Evolutionary conservation across 2,329 filamentous ascomycete genomes (phyloP).

Genomic region (Daldinia eschscholtzii): DNA sequence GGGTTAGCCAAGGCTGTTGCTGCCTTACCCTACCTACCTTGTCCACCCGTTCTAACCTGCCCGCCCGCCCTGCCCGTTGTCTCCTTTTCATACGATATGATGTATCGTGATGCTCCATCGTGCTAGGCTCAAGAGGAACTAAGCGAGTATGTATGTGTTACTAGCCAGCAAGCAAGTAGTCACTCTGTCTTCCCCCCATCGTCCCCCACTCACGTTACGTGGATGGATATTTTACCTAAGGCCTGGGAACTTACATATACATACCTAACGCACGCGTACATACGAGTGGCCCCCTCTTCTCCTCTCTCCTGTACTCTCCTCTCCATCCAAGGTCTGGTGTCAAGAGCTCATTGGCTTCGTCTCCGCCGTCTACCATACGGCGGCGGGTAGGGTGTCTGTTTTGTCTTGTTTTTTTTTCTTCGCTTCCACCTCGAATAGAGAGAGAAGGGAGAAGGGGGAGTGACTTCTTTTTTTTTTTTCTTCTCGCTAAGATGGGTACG

Average conservation of each 20-base stretch:
- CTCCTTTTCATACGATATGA: slow-evolving; percentile 16
- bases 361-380: slow-evolving; percentile 20
- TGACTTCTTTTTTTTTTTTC: background rate
- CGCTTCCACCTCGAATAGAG: background rate
- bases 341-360: slow-evolving; percentile 26
- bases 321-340: slow-evolving; percentile 29
- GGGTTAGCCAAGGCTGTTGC: slow-evolving; percentile 26
- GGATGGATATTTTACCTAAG: slow-evolving; percentile 13
- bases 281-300: slow-evolving; percentile 2
- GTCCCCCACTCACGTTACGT: slow-evolving; percentile 28
- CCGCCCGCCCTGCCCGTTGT: background rate
- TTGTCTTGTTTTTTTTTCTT: background rate
- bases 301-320: background rate
- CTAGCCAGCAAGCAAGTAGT: slow-evolving; percentile 1
- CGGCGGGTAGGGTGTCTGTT: background rate
- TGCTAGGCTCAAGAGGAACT: slow-evolving; percentile 3
- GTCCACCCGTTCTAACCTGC: slow-evolving; percentile 9
- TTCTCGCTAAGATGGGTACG: too few species aligned
- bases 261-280: background rate
- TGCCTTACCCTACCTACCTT: slow-evolving; percentile 28
- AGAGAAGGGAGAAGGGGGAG: background rate
- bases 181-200: background rate
- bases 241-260: background rate
- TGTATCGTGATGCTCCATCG: slow-evolving; percentile 25
- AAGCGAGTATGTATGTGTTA: slow-evolving; percentile 12